Evolutionary conservation across 192 early-diverging fungal genomes (phyloP), one percentile per base, ranked within the genome.

Genomic region (Dissophora globulifera): DNA sequence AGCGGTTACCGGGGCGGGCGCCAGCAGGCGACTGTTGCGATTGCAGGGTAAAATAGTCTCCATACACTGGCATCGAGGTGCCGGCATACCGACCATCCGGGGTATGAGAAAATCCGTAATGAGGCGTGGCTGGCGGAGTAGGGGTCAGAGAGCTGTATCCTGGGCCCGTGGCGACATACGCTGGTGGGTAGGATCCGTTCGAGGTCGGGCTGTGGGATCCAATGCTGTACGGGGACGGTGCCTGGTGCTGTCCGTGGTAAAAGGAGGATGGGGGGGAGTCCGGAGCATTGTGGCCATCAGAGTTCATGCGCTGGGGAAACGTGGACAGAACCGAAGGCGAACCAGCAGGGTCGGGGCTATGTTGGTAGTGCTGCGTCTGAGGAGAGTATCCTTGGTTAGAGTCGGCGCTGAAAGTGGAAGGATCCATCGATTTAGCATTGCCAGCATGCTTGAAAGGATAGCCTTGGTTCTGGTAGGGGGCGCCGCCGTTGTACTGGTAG

Each of bases 401-500:
- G 38, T 66, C 71, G 23, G 71, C 26, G 25, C 41, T 52, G 33
- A 62, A 71, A 10, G 41, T 54, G 15, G 58, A 38, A 15, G 58
- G 60, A 20, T 62, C 59, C 69, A 62, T 62, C 33, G 60, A 56
- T 50, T 59, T 61, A 46, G 57, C 71, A 75, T 75, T 64, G 47
- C 71, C 71, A 55, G 71, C 71, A 75, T 75, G 71, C 71, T 75
- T 75, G 71, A 75, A 66, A 7, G 62, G 50, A 54, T 75, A 66
- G 57, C 48, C 50, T 20, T 71, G 69, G 33, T 29, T 53, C 40
- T 63, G 57, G 48, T 75, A 75, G n/a, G 63, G 62, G 29, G 70
- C 23, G 27, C 59, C 23, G 27, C 59, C 50, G 17, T 59, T 64
- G 45, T 75, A 75, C 2, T 62, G 55, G 50, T 75, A 75, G 6